Conservation (phyloP, 176 grass and related monocot genomes). For the Rhynchospora breviuscula region DNA sequence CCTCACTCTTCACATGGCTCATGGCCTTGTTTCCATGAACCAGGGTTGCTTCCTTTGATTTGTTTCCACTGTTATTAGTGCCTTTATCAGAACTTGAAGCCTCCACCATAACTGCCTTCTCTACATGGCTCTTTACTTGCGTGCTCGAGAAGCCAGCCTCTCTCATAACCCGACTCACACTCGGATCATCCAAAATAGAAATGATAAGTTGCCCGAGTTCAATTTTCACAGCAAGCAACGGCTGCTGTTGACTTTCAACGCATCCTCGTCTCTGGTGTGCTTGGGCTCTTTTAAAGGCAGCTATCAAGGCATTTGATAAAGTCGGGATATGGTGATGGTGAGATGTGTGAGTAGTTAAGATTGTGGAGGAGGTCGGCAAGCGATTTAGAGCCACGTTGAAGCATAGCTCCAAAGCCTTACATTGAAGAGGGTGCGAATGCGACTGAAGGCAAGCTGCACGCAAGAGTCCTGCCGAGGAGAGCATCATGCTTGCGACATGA, state of each 20-base stretch:
- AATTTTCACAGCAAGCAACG: conserved; percentile 42
- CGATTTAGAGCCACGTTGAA: conserved; percentile 98
- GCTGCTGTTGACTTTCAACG: conserved; percentile 35
- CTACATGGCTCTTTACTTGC: conserved; percentile 74
- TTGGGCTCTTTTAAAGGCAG: conserved; percentile 91
- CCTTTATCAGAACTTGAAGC: not conserved
- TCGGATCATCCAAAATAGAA: conserved; percentile 96
- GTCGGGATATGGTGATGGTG: conserved; percentile 33
- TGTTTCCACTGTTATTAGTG: not conserved
- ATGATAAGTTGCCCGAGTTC: conserved; percentile 84
- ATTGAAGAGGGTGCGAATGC: conserved; percentile 90
- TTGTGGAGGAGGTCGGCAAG: conserved; percentile 54
- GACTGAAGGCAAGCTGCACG: conserved; percentile 76
- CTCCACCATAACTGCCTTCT: conserved; percentile 34
- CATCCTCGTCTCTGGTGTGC: conserved; percentile 71
- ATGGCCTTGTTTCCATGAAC: conserved; percentile 15
- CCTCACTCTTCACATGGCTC: conserved; percentile 28
- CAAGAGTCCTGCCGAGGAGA: conserved; percentile 49
- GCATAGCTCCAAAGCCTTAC: conserved; percentile 96
- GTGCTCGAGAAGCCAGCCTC: conserved; percentile 88
- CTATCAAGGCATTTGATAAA: conserved; percentile 94
- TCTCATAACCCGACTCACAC: conserved; percentile 91
- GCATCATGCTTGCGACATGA: conserved; percentile 86
- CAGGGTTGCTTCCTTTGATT: not conserved
- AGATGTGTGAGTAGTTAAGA: conserved; percentile 28